Percentiles rank a stretch among this genome's conserved stretches.
phyloP scores from a whole-genome alignment of 2,329 filamentous ascomycete species.

The Atkinsonella texensis region DNA sequence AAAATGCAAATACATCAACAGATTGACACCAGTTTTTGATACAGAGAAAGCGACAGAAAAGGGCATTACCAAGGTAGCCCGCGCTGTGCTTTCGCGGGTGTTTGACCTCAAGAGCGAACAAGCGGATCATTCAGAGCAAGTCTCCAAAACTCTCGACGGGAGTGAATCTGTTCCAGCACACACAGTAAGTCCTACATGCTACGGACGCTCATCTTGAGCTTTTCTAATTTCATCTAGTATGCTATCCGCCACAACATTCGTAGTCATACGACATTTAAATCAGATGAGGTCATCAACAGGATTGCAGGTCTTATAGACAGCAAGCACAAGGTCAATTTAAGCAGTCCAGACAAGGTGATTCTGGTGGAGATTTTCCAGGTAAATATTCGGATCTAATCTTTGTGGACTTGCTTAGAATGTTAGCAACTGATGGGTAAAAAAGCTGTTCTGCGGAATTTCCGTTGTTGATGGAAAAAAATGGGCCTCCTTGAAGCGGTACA shows the following conservation, averaged over 20 bases:
- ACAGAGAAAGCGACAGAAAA: constrained; percentile 55
- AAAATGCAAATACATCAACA: constrained; percentile 47
- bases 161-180: constrained; percentile 13
- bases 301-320: constrained; percentile 54
- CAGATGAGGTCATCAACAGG: constrained; percentile 57
- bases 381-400: constrained; percentile 12
- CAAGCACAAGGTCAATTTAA: constrained; percentile 66
- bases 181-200: constrained; percentile 27
- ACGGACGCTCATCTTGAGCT: neutral
- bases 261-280: constrained; percentile 57
- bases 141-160: neutral
- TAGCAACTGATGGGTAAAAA: neutral
- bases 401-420: neutral
- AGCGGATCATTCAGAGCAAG: constrained; percentile 9
- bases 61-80: constrained; percentile 53
- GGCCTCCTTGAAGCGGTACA: constrained; percentile 64
- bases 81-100: constrained; percentile 47
- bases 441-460: constrained; percentile 69
- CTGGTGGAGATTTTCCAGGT: constrained; percentile 74
- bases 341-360: constrained; percentile 65
- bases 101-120: constrained; percentile 37
- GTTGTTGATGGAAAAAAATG: constrained; percentile 60
- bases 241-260: constrained; percentile 73
- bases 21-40: constrained; percentile 38
- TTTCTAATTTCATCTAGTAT: constrained; percentile 40